Conservation (phyloP, 257 asterid genomes). For the Prunella vulgaris region DNA sequence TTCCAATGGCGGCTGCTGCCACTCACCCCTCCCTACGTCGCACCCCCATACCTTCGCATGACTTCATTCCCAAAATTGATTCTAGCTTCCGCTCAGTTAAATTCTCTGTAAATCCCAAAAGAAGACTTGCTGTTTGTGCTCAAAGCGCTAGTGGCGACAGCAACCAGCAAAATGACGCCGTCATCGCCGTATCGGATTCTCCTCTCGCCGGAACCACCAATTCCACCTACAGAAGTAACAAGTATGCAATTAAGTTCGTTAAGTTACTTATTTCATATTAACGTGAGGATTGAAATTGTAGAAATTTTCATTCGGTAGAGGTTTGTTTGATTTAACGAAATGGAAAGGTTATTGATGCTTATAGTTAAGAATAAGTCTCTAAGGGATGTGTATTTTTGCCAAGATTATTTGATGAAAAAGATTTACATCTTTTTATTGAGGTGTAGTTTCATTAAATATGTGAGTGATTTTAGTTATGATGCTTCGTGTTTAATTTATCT, state of each 20-base stretch:
- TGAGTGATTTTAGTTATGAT: too few species aligned
- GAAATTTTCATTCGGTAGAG: background rate
- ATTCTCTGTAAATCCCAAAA: slow-evolving; percentile 17
- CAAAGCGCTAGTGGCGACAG: slow-evolving; percentile 34
- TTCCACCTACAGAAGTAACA: slow-evolving; percentile 27
- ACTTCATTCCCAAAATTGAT: slow-evolving; percentile 11
- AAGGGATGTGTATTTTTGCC: background rate
- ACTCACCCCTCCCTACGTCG: slow-evolving; percentile 22
- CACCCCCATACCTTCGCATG: slow-evolving; percentile 12
- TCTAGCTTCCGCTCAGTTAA: slow-evolving; percentile 6
- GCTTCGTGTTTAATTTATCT: background rate
- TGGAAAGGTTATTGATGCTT: background rate
- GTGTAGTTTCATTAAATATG: too few species aligned
- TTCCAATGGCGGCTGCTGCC: slow-evolving; percentile 48
- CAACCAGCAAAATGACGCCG: slow-evolving; percentile 28
- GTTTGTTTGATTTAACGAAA: background rate
- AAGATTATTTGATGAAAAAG: background rate
- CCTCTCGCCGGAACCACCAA: slow-evolving; percentile 22
- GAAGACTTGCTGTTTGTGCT: slow-evolving; percentile 37
- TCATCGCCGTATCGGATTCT: slow-evolving; percentile 32
- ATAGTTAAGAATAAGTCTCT: background rate
- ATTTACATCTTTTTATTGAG: too few species aligned
- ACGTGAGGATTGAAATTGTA: background rate
- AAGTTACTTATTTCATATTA: background rate
- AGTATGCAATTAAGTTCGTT: background rate